phyloP scores from a whole-genome alignment of 345 rosid genomes.

The Geranium brycei region DNA sequence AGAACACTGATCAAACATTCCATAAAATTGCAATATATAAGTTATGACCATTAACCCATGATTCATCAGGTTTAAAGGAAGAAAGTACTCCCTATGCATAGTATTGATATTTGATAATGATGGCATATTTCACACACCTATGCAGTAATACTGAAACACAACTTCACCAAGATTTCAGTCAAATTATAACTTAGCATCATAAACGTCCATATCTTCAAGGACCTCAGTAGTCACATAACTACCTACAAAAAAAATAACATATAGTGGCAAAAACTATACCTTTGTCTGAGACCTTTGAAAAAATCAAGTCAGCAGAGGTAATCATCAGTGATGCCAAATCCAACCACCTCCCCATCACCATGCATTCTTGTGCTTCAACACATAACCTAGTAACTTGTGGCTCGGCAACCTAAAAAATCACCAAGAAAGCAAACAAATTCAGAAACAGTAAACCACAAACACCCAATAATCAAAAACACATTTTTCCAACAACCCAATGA shows the following conservation, averaged over 20 bases:
- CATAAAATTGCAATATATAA: too few species aligned
- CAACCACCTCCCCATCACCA: constrained; percentile 52
- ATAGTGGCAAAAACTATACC: constrained; percentile 25
- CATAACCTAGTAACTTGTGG: constrained; percentile 64
- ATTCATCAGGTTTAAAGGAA: too few species aligned
- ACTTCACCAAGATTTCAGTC: not conserved
- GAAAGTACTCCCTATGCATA: too few species aligned
- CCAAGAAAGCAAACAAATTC: not conserved
- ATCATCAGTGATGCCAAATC: constrained; percentile 80
- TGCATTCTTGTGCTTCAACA: constrained; percentile 64
- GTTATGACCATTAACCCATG: too few species aligned
- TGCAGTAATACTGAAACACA: not conserved
- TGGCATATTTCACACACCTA: too few species aligned
- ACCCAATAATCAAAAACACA: not conserved
- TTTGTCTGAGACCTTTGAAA: constrained; percentile 84
- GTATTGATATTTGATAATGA: too few species aligned
- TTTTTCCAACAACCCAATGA: too few species aligned
- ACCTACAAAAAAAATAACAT: not conserved
- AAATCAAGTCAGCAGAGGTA: constrained; percentile 74
- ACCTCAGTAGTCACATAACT: not conserved
- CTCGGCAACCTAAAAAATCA: constrained; percentile 45
- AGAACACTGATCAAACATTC: too few species aligned
- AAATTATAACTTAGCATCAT: too few species aligned
- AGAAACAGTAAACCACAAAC: not conserved
- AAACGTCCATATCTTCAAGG: not conserved